These are phyloP conservation scores for Ophiostoma triangulosporum DNA, from an alignment of 2,329 filamentous ascomycete genomes.

Conservation along the genomic window DNA sequence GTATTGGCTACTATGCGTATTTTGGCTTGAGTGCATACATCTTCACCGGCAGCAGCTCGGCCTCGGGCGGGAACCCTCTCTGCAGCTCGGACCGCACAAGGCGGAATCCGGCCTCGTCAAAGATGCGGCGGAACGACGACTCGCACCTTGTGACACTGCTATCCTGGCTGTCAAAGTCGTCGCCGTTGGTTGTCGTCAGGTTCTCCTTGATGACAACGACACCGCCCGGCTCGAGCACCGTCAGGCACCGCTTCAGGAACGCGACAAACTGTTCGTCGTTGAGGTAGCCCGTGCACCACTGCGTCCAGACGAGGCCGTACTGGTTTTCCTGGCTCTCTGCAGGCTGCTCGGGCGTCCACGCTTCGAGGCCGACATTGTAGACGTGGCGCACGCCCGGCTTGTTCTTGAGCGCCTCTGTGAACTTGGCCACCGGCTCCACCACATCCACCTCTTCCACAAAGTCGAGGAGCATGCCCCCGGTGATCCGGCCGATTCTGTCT, in stretches of 20 bases:
- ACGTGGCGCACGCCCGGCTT: constrained; percentile 48
- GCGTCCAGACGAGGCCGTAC: constrained; percentile 79
- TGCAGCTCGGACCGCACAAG: constrained; percentile 62
- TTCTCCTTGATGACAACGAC: constrained; percentile 75
- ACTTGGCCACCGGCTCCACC: constrained; percentile 73
- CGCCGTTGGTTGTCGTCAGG: constrained; percentile 39
- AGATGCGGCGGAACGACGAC: constrained; percentile 54
- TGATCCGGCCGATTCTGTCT: constrained; percentile 66
- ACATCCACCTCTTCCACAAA: constrained; percentile 58
- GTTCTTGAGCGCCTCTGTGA: constrained; percentile 49
- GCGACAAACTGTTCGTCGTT: constrained; percentile 57
- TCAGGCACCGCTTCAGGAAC: constrained; percentile 50
- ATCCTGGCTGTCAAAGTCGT: constrained; percentile 64
- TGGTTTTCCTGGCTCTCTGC: constrained; percentile 13
- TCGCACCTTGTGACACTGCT: constrained; percentile 68
- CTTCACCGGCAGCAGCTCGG: constrained; percentile 55
- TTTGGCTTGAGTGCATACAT: constrained; percentile 60
- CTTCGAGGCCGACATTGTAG: constrained; percentile 60
- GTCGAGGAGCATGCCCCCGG: constrained; percentile 56
- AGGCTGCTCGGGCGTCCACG: constrained; percentile 39
- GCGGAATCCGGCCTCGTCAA: constrained; percentile 52
- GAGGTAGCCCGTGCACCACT: constrained; percentile 81
- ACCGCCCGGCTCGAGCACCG: constrained; percentile 26
- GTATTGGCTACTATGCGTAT: not conserved
- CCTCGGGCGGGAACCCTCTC: constrained; percentile 47